Conservation (phyloP, 805 yeast genomes). For the Candida lessepsii region DNA sequence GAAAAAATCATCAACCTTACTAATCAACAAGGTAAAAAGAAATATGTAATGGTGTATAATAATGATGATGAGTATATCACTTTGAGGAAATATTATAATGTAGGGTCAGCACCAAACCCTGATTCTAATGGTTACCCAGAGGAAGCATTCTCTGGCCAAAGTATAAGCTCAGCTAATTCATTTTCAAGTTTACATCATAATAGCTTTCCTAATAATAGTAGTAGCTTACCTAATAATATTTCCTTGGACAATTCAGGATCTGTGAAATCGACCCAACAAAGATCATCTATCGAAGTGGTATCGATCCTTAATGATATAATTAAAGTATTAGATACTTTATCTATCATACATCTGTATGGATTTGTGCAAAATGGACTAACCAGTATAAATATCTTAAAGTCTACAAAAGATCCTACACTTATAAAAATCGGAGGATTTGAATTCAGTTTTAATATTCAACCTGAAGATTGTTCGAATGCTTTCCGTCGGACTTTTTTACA, state of each 20-base stretch:
- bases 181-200: slow-evolving; percentile 2
- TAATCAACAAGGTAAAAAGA: slow-evolving; percentile 10
- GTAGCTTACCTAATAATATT: slow-evolving; percentile 4
- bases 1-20: slow-evolving; percentile 14
- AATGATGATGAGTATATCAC: slow-evolving; percentile 19
- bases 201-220: slow-evolving; percentile 3
- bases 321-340: slow-evolving; percentile 22
- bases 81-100: slow-evolving; percentile 10
- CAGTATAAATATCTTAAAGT: slow-evolving; percentile 35
- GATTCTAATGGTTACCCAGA: neutral
- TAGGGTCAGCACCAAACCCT: neutral
- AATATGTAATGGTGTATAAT: slow-evolving; percentile 24
- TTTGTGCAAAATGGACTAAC: slow-evolving; percentile 50
- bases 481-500: slow-evolving; percentile 41
- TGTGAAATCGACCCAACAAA: neutral
- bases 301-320: slow-evolving; percentile 25
- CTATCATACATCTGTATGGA: slow-evolving; percentile 37
- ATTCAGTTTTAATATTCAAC: slow-evolving; percentile 39
- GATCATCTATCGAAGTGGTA: slow-evolving; percentile 12
- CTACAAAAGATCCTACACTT: slow-evolving; percentile 23
- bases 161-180: slow-evolving; percentile 5
- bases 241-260: neutral
- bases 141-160: neutral
- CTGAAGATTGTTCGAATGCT: slow-evolving; percentile 43
- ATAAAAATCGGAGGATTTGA: slow-evolving; percentile 49